A percentile compares a stretch with the other conserved stretches of the same genome.
Conservation (phyloP, 2,329 filamentous ascomycete genomes). For the Daldinia sp. region DNA sequence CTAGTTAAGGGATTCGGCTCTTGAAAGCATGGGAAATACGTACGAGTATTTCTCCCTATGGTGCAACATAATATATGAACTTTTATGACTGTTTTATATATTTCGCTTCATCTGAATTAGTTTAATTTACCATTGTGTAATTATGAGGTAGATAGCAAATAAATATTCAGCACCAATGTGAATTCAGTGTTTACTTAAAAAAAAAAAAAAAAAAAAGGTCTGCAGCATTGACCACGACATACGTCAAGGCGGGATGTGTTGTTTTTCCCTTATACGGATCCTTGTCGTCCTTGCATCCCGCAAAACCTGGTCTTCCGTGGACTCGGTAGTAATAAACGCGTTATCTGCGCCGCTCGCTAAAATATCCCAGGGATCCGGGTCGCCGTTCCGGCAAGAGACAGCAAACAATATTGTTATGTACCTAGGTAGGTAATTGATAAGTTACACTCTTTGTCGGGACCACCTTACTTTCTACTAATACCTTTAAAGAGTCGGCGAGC, state of each 20-base stretch:
- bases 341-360: conserved; percentile 3
- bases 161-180: background rate
- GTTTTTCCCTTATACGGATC: background rate
- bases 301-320: background rate
- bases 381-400: conserved; percentile 1
- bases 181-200: background rate
- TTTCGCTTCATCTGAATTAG: background rate
- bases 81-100: background rate
- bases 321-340: background rate
- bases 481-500: background rate
- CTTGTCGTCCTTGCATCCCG: conserved; percentile 9
- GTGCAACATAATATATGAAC: background rate
- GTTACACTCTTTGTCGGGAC: background rate
- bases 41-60: background rate
- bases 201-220: background rate
- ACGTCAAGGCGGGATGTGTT: background rate
- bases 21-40: background rate
- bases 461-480: background rate
- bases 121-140: background rate
- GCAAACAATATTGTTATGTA: too few species aligned
- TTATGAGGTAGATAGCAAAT: background rate
- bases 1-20: background rate
- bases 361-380: background rate
- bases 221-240: background rate
- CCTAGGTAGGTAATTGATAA: background rate